Evolutionary conservation across 208 protist genomes (phyloP).

Genomic region (Paratrypanosoma confusum): DNA sequence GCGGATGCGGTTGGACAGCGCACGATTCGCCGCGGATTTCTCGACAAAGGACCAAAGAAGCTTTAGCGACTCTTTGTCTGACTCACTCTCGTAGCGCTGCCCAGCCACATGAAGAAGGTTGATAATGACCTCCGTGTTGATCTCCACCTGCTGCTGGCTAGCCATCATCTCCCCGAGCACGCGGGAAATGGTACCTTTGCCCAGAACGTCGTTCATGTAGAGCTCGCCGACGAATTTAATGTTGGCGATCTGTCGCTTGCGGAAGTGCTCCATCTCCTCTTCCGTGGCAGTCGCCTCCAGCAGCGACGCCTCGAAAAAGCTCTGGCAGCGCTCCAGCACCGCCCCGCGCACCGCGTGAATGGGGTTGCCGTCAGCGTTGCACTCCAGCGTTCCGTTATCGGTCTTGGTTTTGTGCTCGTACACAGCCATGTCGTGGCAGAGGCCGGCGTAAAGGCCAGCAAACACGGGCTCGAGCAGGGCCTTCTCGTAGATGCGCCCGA

Average conservation of each 20-base stretch:
- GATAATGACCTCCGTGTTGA: conserved; percentile 71
- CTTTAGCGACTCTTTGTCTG: conserved; percentile 1
- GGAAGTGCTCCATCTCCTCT: conserved; percentile 52
- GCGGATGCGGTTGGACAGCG: conserved; percentile 64
- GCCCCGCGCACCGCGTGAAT: conserved; percentile 24
- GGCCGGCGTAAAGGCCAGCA: conserved; percentile 64
- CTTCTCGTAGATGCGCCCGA: conserved; percentile 82
- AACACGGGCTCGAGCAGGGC: conserved; percentile 82
- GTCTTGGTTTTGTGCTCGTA: conserved; percentile 44
- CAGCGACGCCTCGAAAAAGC: conserved; percentile 39
- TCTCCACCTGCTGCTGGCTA: too few relatives aligned
- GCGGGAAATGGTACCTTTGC: conserved; percentile 44
- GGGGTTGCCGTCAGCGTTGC: background rate
- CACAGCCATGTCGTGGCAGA: conserved; percentile 59
- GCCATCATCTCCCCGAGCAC: conserved; percentile 32
- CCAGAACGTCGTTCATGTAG: conserved; percentile 60
- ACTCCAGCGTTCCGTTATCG: too few relatives aligned
- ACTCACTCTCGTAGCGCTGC: conserved; percentile 60
- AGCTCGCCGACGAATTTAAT: conserved; percentile 87
- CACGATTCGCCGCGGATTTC: conserved; percentile 25
- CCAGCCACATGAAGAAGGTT: conserved; percentile 76
- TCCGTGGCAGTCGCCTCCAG: conserved; percentile 20
- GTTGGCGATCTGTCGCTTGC: conserved; percentile 80
- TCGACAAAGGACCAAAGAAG: conserved; percentile 42
- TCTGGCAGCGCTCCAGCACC: conserved; percentile 36